Base-by-base conservation (phyloP, 768 basidiomycete genomes). In the Phlebiopsis gigantea region DNA sequence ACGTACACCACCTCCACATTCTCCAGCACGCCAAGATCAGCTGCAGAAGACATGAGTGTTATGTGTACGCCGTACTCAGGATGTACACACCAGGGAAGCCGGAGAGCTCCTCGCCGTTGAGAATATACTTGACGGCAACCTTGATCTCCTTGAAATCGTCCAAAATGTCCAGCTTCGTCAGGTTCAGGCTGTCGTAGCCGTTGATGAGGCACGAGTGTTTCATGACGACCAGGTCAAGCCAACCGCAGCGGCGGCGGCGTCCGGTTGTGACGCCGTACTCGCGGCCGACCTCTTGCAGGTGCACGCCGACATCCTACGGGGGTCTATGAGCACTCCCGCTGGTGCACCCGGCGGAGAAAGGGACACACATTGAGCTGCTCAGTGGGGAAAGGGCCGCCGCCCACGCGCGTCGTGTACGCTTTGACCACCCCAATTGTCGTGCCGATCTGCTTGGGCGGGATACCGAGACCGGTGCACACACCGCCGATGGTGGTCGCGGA, bases 341-440 rank as follows among this genome's bases (percentile, higher is more conserved):
- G 12, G 22, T 2, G 26, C 9, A 26, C 4, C 5, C 25, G 4
- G 24, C 43, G n/a, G 28, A 45, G 14, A 48, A 57, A 22, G 45
- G 17, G 8, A 75, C 85, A 56, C 49, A 92, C 89, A 71, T 94
- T 88, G 55, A 97, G 80, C 69, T 93, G 91, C 71, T 99, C 97
- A 0, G 91, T 93, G 7, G 97, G 94, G 80, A 99, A 98, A 3
- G 97, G 97, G 0, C 97, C 97, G 39, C 93, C 92, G n/a, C 97
- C 97, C 22, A 99, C 97, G 25, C 97, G 83, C 1, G 97, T 98
- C 17, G 97, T 98, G 71, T 99, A 99, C 0, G 97, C 97, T 72
- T 98, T 99, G 68, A 98, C 78, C 57, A 99, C 97, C 46, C 97
- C 97, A 62, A 95, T 88, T 24, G 86, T 78, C 47, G 84, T 82